phyloP scores from a whole-genome alignment of 805 yeast species.

The Jamesozyma rosinii region DNA sequence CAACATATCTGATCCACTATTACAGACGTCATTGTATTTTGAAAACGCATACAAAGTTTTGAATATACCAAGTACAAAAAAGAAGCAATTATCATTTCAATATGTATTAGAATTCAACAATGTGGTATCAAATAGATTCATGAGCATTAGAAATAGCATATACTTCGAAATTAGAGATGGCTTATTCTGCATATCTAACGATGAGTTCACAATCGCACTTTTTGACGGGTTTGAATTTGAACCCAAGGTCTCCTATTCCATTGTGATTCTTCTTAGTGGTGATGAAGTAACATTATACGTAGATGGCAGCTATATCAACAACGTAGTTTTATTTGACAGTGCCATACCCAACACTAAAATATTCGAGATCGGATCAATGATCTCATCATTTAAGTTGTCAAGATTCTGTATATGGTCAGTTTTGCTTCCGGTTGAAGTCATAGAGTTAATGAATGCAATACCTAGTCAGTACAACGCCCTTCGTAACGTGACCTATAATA shows the following conservation, averaged over 20 bases:
- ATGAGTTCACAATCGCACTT: conserved; percentile 22
- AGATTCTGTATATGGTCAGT: conserved; percentile 12
- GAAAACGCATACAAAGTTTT: conserved; percentile 22
- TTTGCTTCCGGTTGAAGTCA: conserved; percentile 1
- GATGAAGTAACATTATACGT: conserved; percentile 15
- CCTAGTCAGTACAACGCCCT: neutral
- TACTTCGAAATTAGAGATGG: conserved; percentile 25
- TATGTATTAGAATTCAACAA: conserved; percentile 26
- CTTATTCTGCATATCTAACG: conserved; percentile 23
- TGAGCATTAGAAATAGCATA: conserved; percentile 19
- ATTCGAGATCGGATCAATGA: conserved; percentile 29
- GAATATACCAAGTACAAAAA: neutral
- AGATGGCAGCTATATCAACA: conserved; percentile 17
- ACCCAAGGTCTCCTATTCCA: conserved; percentile 12
- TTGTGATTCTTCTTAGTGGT: conserved; percentile 11
- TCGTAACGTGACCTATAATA: neutral
- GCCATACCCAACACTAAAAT: conserved; percentile 7
- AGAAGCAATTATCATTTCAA: conserved; percentile 19
- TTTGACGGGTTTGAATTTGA: conserved; percentile 25
- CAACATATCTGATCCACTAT: conserved; percentile 12
- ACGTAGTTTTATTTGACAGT: conserved; percentile 13
- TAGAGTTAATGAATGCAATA: conserved; percentile 2
- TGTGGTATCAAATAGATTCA: conserved; percentile 22
- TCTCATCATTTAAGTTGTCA: conserved; percentile 24
- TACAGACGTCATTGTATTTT: conserved; percentile 24